Percentiles rank a stretch among this genome's conserved stretches.
phyloP scores from a whole-genome alignment of 305 asterid genomes.

The Fraxinus ornus region DNA sequence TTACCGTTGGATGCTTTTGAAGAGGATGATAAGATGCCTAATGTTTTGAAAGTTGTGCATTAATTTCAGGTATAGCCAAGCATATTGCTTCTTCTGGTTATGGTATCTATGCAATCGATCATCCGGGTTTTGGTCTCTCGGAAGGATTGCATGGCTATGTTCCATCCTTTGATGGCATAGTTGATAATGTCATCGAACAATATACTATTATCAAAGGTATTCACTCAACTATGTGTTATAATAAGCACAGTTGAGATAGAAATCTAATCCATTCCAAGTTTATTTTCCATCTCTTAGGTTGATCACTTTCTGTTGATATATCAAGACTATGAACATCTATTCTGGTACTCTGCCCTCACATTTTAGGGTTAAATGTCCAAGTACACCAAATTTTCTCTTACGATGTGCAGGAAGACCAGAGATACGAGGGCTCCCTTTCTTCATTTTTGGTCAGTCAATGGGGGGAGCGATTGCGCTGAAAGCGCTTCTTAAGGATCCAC shows the following conservation, averaged over 20 bases:
- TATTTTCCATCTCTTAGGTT: not conserved
- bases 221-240: not conserved
- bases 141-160: conserved; percentile 92
- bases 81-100: conserved; percentile 83
- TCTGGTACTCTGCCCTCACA: not conserved
- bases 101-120: conserved; percentile 88
- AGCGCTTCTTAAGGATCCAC: conserved; percentile 71
- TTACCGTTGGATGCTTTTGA: not conserved
- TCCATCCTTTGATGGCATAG: conserved; percentile 69
- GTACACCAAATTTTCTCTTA: not conserved
- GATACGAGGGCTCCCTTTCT: conserved; percentile 66
- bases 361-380: not conserved
- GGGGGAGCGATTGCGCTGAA: conserved; percentile 91
- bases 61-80: conserved; percentile 72
- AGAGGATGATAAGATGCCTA: not conserved
- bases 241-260: not conserved
- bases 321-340: not conserved
- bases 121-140: conserved; percentile 95
- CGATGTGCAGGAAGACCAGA: conserved; percentile 73
- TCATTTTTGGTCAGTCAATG: conserved; percentile 95
- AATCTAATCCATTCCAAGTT: not conserved
- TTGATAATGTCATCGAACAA: conserved; percentile 77
- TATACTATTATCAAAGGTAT: conserved; percentile 69
- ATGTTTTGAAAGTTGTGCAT: conserved; percentile 17
- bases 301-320: not conserved